These are phyloP conservation scores for Russula abietina DNA, from an alignment of 768 basidiomycete genomes.

Conservation along the genomic window DNA sequence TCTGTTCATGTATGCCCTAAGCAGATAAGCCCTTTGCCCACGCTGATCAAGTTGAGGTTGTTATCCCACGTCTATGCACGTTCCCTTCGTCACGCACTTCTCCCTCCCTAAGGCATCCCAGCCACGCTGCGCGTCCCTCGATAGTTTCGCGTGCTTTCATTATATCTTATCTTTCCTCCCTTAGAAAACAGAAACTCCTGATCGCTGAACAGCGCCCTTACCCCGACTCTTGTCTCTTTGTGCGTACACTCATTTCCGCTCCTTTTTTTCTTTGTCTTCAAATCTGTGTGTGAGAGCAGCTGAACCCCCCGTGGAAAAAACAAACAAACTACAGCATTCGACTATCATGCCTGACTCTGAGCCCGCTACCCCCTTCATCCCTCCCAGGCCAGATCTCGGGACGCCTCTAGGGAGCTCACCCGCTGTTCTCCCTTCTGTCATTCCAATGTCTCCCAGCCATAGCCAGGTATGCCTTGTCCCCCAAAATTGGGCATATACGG, in stretches of 20 bases:
- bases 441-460: slow-evolving; percentile 27
- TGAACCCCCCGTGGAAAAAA: slow-evolving; percentile 20
- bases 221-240: background rate
- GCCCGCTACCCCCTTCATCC: slow-evolving; percentile 31
- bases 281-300: slow-evolving; percentile 12
- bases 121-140: background rate
- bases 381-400: slow-evolving; percentile 28
- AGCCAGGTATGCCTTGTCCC: slow-evolving; percentile 9
- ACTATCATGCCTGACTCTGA: slow-evolving; percentile 22
- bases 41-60: background rate
- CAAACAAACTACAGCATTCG: background rate
- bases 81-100: background rate
- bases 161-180: slow-evolving; percentile 11
- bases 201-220: background rate
- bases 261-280: background rate
- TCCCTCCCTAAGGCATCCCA: background rate
- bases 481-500: background rate
- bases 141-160: background rate
- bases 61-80: background rate
- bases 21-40: slow-evolving; percentile 14
- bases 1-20: background rate
- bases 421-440: slow-evolving; percentile 26
- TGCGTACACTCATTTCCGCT: slow-evolving; percentile 13
- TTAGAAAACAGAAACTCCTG: background rate
- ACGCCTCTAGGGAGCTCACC: slow-evolving; percentile 24